Evolutionary conservation across 1,284 basidiomycete genomes (phyloP).

Genomic region (Amylostereum chailletii): DNA sequence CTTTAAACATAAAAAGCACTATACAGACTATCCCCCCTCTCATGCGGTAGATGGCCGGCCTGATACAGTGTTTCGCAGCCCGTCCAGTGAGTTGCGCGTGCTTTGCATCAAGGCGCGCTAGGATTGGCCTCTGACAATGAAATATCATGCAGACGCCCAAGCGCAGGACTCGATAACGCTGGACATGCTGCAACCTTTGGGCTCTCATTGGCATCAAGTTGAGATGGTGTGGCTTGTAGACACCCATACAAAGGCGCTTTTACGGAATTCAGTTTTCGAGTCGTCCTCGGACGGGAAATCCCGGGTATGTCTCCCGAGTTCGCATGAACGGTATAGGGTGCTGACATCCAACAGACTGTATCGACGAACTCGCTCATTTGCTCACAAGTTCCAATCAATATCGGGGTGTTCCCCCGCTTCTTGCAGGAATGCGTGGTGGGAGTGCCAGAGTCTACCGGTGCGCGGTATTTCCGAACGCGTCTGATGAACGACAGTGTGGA

Average conservation of each 20-base stretch:
- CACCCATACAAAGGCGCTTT: slow-evolving; percentile 25
- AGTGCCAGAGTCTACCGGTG: slow-evolving; percentile 12
- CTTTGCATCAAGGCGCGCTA: too few species aligned
- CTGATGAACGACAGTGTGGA: slow-evolving; percentile 21
- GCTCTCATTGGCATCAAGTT: slow-evolving; percentile 16
- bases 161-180: slow-evolving; percentile 36
- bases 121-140: too few species aligned
- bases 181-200: slow-evolving; percentile 28
- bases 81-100: slow-evolving; percentile 22
- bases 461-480: slow-evolving; percentile 28
- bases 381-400: slow-evolving; percentile 2
- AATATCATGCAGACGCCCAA: too few species aligned
- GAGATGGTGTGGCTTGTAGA: slow-evolving; percentile 41
- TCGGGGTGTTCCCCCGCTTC: too few species aligned
- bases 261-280: slow-evolving; percentile 28
- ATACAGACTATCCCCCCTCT: slow-evolving; percentile 39
- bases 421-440: slow-evolving; percentile 28
- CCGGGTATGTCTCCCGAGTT: slow-evolving; percentile 31
- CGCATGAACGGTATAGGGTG: too few species aligned
- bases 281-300: slow-evolving; percentile 26
- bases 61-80: slow-evolving; percentile 42
- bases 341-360: too few species aligned
- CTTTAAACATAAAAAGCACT: slow-evolving; percentile 25
- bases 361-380: slow-evolving; percentile 1
- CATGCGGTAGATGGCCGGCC: slow-evolving; percentile 44